These are phyloP conservation scores for Fusarium staphyleae DNA, from an alignment of 2,329 filamentous ascomycete genomes.

Conservation along the genomic window DNA sequence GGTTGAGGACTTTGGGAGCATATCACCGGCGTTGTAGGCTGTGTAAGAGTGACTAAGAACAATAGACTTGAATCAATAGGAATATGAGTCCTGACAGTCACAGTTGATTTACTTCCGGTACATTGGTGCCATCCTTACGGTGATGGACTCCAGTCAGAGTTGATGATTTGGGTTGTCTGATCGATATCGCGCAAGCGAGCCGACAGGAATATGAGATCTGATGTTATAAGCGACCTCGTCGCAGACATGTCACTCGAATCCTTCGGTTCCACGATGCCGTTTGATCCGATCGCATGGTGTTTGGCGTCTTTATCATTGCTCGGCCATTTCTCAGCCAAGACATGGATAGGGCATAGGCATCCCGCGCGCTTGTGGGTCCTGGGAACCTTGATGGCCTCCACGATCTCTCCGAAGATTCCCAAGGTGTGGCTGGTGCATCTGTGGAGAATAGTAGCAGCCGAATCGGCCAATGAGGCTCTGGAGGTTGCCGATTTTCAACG, in stretches of 20 bases:
- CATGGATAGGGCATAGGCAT: slow-evolving; percentile 4
- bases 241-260: not conserved
- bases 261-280: slow-evolving; percentile 27
- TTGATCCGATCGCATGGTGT: slow-evolving; percentile 27
- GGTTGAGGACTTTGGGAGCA: slow-evolving; percentile 12
- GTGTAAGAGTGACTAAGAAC: not conserved
- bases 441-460: not conserved
- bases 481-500: not conserved
- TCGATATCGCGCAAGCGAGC: not conserved
- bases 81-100: not conserved
- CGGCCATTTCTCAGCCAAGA: slow-evolving; percentile 12
- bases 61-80: slow-evolving; percentile 11
- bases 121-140: not conserved
- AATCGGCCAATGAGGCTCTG: slow-evolving; percentile 27
- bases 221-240: slow-evolving; percentile 7
- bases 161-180: not conserved
- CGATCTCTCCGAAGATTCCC: slow-evolving; percentile 1
- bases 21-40: slow-evolving; percentile 28
- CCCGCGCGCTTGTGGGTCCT: slow-evolving; percentile 10
- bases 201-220: not conserved
- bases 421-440: slow-evolving; percentile 31
- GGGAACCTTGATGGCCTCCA: slow-evolving; percentile 42
- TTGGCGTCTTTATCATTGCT: slow-evolving; percentile 19
- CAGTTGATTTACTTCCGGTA: not conserved
- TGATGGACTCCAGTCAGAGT: not conserved